Conservation (phyloP, 345 rosid genomes). For the Hirschfeldia incana region DNA sequence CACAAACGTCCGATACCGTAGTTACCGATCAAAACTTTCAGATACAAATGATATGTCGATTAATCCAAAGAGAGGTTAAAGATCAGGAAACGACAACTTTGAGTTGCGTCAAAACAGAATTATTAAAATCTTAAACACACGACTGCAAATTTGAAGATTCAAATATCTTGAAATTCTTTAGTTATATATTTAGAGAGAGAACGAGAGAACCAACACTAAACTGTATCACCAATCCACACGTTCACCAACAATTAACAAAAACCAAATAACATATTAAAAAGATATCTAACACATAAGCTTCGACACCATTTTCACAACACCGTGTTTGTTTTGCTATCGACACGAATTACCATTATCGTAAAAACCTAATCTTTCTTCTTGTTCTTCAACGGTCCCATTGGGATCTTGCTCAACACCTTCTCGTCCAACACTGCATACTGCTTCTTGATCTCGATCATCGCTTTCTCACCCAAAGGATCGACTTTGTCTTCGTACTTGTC, state of each 20-base stretch:
- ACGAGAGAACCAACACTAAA: slow-evolving; percentile 6
- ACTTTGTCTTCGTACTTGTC: slow-evolving; percentile 88
- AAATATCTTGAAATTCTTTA: slow-evolving; percentile 1
- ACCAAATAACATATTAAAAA: neutral
- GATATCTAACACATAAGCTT: slow-evolving; percentile 19
- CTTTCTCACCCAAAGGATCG: slow-evolving; percentile 80
- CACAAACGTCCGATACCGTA: too few relatives aligned
- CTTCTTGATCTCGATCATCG: slow-evolving; percentile 72
- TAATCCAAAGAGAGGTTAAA: neutral
- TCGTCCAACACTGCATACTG: slow-evolving; percentile 72
- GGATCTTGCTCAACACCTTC: slow-evolving; percentile 77
- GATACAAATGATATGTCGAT: neutral
- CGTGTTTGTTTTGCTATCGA: neutral
- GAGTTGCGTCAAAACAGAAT: neutral
- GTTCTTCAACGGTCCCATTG: slow-evolving; percentile 60
- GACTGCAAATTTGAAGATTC: neutral
- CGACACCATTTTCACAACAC: slow-evolving; percentile 36
- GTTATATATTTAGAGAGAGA: neutral
- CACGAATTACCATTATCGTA: neutral
- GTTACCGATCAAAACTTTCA: neutral
- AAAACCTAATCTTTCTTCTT: slow-evolving; percentile 60
- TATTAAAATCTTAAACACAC: neutral
- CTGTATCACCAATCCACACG: slow-evolving; percentile 11
- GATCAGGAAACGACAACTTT: neutral
- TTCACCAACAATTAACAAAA: slow-evolving; percentile 13